A percentile compares a stretch with the other conserved stretches of the same genome.
Evolutionary conservation across 345 rosid species (phyloP).

Genomic region (Populus nigra): DNA sequence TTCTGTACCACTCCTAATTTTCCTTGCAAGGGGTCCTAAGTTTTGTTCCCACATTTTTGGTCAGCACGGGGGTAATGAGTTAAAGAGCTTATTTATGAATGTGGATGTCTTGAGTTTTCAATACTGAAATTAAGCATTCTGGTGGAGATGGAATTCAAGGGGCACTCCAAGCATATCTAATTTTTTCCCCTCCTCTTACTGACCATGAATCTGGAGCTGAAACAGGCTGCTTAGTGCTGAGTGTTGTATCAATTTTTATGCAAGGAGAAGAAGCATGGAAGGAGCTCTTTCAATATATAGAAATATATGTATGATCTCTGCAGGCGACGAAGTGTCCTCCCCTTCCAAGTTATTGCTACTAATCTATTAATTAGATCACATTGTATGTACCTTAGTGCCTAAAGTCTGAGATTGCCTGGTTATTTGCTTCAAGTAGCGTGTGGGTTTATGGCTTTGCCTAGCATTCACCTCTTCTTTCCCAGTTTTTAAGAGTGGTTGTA

Average conservation of each 20-base stretch:
- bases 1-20: not conserved
- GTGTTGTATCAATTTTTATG: conserved; percentile 1
- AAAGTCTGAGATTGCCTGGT: not conserved
- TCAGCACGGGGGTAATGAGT: not conserved
- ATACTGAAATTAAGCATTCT: too few relatives aligned
- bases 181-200: not conserved
- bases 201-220: not conserved
- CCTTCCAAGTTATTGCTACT: not conserved
- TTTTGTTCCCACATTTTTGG: not conserved
- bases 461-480: not conserved
- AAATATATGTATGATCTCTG: not conserved
- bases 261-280: not conserved
- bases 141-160: too few relatives aligned
- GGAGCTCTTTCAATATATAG: not conserved
- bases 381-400: not conserved
- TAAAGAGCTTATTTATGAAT: not conserved
- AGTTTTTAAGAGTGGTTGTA: not conserved
- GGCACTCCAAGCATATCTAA: not conserved
- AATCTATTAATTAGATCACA: too few relatives aligned
- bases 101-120: too few relatives aligned
- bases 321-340: not conserved
- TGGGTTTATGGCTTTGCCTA: not conserved
- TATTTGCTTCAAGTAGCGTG: not conserved
- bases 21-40: not conserved
- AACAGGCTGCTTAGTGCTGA: not conserved